Base-by-base conservation (phyloP, 768 basidiomycete species). In the Kwoniella bestiolae region DNA sequence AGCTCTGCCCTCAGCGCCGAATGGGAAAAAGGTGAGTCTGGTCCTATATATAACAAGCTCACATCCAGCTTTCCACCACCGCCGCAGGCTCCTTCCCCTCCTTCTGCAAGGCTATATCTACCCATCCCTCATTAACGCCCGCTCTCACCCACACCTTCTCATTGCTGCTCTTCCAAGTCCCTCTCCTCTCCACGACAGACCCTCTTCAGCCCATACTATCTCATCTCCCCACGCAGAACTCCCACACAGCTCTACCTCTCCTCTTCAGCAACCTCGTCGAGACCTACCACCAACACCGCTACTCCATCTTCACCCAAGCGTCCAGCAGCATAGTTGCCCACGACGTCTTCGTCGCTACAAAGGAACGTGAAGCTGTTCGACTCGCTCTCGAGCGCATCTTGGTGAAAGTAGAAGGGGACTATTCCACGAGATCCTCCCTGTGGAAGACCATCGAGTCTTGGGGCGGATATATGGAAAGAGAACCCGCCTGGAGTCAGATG, bases 391-490 rank as follows among this genome's bases (percentile, higher is more conserved):
- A 47, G 16, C 50, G 38, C 31, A 44, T 56, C 26, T 46, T 67
- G 11, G 63, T 28, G 52, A 29, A 41, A 29, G 7, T 70, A 28
- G 32, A 12, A 7, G 25, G 14, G 56, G 14, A 21, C 26, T 25
- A 14, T 12, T n/a, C 57, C 31, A 46, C 63, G 8, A 60, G 56
- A 26, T 32, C 16, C 3, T 16, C 9, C 4, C 26, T 76, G 0
- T 76, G 74, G 74, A 53, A 29, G n/a, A 66, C 62, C 2, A 58
- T 76, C 11, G 47, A 67, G 44, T 21, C 31, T 12, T 76, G 74
- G 74, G 72, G 72, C 46, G 74, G 74, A 23, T 76, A 76, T 51
- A 65, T 73, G 44, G 74, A 76, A 47, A 53, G 69, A 9, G 70
- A 76, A 28, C 46, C 56, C 16, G 51, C 44, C 5, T 76, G 74